Percentiles rank a stretch among this genome's conserved stretches.
These are phyloP conservation scores for Nakazawaea populi DNA, from an alignment of 805 yeast species.

Conservation along the genomic window DNA sequence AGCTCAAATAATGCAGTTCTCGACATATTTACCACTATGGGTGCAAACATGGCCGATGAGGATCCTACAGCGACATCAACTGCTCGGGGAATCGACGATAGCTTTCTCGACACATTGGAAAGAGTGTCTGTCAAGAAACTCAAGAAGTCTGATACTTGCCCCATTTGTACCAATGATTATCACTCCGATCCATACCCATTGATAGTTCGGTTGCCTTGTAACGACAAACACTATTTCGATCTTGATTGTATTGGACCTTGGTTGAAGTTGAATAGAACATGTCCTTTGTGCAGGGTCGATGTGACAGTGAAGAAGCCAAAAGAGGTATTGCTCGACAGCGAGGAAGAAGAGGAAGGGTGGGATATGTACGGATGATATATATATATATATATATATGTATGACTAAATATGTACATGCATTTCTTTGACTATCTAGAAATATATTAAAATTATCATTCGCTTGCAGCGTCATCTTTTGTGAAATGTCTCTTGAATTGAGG, in stretches of 20 bases:
- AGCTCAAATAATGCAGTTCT: not conserved
- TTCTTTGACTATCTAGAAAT: not conserved
- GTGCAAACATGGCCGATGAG: not conserved
- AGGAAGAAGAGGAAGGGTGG: constrained; percentile 63
- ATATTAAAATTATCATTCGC: constrained; percentile 11
- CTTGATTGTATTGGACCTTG: constrained; percentile 89
- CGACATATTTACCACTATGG: constrained; percentile 1
- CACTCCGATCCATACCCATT: constrained; percentile 72
- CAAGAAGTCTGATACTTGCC: constrained; percentile 56
- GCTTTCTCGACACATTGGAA: constrained; percentile 71
- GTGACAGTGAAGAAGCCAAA: constrained; percentile 45
- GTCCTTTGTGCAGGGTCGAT: constrained; percentile 84
- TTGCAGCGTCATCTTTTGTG: constrained; percentile 17
- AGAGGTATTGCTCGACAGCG: constrained; percentile 33
- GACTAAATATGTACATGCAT: not conserved
- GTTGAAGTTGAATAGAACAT: constrained; percentile 67
- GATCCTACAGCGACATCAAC: not conserved
- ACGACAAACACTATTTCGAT: constrained; percentile 67
- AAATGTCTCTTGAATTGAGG: constrained; percentile 62
- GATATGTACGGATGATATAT: constrained; percentile 63
- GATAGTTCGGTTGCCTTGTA: constrained; percentile 71
- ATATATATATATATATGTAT: constrained; percentile 1
- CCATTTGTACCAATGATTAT: constrained; percentile 77
- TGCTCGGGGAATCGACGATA: constrained; percentile 55
- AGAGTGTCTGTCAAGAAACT: constrained; percentile 48